Base-by-base conservation (phyloP, 768 basidiomycete genomes). In the Naematelia aurantialba region DNA sequence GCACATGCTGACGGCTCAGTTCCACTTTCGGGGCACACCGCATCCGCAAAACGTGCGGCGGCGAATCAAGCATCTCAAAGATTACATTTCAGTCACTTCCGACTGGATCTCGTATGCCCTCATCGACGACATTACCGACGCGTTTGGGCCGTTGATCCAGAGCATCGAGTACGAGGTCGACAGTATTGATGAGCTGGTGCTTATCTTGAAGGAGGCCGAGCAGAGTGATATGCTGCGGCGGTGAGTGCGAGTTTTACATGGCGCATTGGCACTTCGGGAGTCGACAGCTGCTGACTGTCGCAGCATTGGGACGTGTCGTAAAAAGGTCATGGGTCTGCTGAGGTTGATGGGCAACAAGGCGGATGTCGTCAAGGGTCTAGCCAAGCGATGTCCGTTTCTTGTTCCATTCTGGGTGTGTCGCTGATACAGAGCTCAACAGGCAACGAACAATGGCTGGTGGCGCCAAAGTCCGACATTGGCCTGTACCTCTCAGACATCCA, bases 81-180 rank as follows among this genome's bases (percentile, higher is more conserved):
- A 99, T 81, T 98, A 98, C 79, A 98, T 99, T 76, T 88, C 84
- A 63, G 96, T 98, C 70, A 98, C 96, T 8, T 94, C 93, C 2
- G 96, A 99, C 79, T 99, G 96, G 96, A 99, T 99, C 65, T 97
- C 93, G 3, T 99, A 99, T 69, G 96, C 96, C 10, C 84, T 99
- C 60, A 99, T 99, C 73, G 96, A 99, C 79, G 96, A 99, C 79
- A 98, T 99, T 76, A 98, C 96, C 49, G 96, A 99, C 73, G 94
- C 92, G 8, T 99, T 99, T 75, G 96, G 96, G 13, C 96, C 96
- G 3, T 83, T 99, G 58, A 98, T 99, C 69, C 96, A 98, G 77
- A 86, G 87, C 74, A 99, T 98, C 78, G 96, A 99, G 77, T 98
- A 98, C 68, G 96, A 99, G 79, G 96, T 99, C 78, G 96, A 99